A percentile compares a stretch with the other conserved stretches of the same genome.
Evolutionary conservation across 2,329 filamentous ascomycete genomes (phyloP).

Genomic region (Huntiella abstrusa): DNA sequence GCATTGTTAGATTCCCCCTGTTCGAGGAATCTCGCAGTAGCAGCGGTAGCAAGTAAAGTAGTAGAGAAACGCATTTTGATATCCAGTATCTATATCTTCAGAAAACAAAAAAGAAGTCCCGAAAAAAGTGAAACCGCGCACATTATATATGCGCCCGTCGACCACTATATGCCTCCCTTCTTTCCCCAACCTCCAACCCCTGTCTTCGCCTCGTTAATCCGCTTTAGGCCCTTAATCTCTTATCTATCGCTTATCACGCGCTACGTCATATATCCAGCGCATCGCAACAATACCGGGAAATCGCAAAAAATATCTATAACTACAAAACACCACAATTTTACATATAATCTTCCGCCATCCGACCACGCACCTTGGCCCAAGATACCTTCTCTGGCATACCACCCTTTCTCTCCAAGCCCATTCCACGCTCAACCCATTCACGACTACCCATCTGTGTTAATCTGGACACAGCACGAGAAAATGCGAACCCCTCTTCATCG

Average conservation of each 20-base stretch:
- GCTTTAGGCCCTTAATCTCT: no score
- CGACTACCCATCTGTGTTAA: constrained; percentile 83
- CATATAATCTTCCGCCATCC: constrained; percentile 51
- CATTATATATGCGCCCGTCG: no score
- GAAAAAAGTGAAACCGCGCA: no score
- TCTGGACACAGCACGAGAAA: constrained; percentile 69
- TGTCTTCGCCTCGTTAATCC: no score
- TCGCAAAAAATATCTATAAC: no score
- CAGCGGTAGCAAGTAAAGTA: constrained; percentile 32
- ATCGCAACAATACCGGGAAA: no score
- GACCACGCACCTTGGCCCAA: constrained; percentile 46
- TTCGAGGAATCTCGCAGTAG: constrained; percentile 39
- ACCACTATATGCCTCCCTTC: no score
- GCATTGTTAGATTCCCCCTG: constrained; percentile 25
- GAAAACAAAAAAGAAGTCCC: neutral
- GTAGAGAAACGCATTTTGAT: constrained; percentile 32
- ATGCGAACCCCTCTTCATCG: constrained; percentile 92
- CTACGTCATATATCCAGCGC: no score
- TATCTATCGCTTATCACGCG: no score
- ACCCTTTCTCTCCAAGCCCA: constrained; percentile 44
- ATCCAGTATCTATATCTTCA: neutral
- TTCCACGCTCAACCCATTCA: constrained; percentile 81
- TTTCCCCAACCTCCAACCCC: no score
- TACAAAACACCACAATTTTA: constrained; percentile 16
- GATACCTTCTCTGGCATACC: constrained; percentile 46